phyloP scores from a whole-genome alignment of 2,329 filamentous ascomycete genomes.

The Xylaria sp. region DNA sequence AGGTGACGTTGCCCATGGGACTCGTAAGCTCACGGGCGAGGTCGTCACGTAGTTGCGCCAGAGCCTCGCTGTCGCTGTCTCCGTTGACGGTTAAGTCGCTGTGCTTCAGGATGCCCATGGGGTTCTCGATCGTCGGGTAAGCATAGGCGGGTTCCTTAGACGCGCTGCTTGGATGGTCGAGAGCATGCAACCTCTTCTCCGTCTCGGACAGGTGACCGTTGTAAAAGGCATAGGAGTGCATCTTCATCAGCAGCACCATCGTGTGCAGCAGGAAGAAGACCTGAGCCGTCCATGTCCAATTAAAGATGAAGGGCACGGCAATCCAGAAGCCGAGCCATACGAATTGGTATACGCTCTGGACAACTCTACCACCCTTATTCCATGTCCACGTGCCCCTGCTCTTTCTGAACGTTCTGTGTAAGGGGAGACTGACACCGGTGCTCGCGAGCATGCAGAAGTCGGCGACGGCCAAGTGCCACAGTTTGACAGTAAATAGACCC shows the following conservation, averaged over 20 bases:
- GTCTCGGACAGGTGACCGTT: constrained; percentile 92
- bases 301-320: constrained; percentile 72
- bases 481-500: constrained; percentile 79
- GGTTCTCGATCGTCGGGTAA: constrained; percentile 62
- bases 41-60: constrained; percentile 72
- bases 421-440: constrained; percentile 64
- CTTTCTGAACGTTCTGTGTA: constrained; percentile 63
- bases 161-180: constrained; percentile 70
- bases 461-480: constrained; percentile 77
- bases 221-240: constrained; percentile 98
- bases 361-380: constrained; percentile 67
- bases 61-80: constrained; percentile 39
- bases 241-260: constrained; percentile 93
- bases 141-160: constrained; percentile 67
- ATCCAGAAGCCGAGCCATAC: constrained; percentile 81
- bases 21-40: constrained; percentile 88
- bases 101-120: constrained; percentile 35
- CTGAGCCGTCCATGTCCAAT: constrained; percentile 96
- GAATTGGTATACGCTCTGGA: constrained; percentile 79
- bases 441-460: constrained; percentile 80
- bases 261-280: constrained; percentile 91
- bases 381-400: constrained; percentile 59
- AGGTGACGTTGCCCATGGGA: constrained; percentile 81
- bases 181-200: constrained; percentile 68
- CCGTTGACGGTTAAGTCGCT: constrained; percentile 33